Evolutionary conservation across 106 monocot species (phyloP).

Genomic region (Dendrobium officinale): DNA sequence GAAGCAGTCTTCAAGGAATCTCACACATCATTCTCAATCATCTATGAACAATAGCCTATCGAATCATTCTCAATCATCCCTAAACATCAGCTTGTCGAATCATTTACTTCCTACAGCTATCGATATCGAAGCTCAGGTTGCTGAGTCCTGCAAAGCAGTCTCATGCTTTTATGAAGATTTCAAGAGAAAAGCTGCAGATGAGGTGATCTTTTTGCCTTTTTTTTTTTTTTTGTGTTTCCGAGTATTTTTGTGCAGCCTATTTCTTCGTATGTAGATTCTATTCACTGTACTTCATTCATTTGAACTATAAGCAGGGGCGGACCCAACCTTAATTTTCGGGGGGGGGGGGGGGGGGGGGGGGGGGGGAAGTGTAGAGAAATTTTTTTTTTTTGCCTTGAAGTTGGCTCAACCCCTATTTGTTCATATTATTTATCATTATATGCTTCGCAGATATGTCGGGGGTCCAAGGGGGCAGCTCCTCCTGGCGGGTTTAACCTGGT

Average conservation of each 20-base stretch:
- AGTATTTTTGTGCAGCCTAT: not conserved
- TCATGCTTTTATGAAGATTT: slow-evolving; percentile 63
- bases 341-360: too few relatives aligned
- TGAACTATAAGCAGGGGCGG: not conserved
- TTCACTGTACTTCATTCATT: not conserved
- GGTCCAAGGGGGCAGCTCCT: too few relatives aligned
- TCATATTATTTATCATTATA: too few relatives aligned
- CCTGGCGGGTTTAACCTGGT: too few relatives aligned
- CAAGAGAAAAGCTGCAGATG: slow-evolving; percentile 74
- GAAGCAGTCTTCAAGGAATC: slow-evolving; percentile 20
- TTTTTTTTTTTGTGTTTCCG: not conserved
- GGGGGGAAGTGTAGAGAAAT: too few relatives aligned
- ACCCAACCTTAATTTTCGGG: too few relatives aligned
- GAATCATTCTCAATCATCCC: slow-evolving; percentile 8
- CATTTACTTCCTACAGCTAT: slow-evolving; percentile 19
- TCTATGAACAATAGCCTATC: slow-evolving; percentile 18
- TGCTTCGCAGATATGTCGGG: too few relatives aligned
- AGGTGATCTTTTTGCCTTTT: slow-evolving; percentile 36
- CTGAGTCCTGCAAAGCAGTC: slow-evolving; percentile 75
- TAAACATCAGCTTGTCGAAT: slow-evolving; percentile 20
- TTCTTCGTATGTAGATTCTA: not conserved
- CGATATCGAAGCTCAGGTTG: slow-evolving; percentile 45
- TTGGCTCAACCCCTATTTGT: too few relatives aligned
- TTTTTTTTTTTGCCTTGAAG: too few relatives aligned
- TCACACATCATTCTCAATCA: slow-evolving; percentile 5